Evolutionary conservation across 2,329 filamentous ascomycete species (phyloP), one percentile per base, ranked within the genome.

Genomic region (Arthroderma sp.): DNA sequence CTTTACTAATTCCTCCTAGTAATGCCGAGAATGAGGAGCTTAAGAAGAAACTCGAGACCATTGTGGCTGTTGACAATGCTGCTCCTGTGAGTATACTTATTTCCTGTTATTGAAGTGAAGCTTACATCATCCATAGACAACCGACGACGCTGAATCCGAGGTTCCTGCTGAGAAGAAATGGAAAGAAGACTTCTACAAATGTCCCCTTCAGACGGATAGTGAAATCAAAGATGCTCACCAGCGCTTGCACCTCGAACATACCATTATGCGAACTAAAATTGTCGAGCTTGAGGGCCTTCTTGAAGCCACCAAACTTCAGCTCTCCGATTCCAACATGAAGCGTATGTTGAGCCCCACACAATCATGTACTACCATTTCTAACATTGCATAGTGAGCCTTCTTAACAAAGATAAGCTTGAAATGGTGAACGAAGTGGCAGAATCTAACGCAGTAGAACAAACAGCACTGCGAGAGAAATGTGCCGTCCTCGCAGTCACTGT

Each of bases 201-300:
- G 55, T 23, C 19, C n/a, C 11, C 55, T 52, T 23, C n/a, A 56
- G 25, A 56, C 41, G 8, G 55, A 7, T 51, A 71, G 70, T 58
- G 70, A 72, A 47, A 68, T 55, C 25, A 41, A 33, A 33, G 19
- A 31, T 4, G 25, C 72, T 28, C 72, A 72, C 57, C 72, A 69
- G 68, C 73, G 71, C 59, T 51, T 74, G 49, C 73, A 72, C 58
- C 70, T 73, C 13, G 68, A 70, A 47, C 73, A 71, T 57, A 67
- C 70, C 2, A 62, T 63, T 4, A 59, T 68, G 33, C 67, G 71
- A 23, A 66, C 68, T 56, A 73, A 69, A 58, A 67, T 74, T 56
- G 69, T 70, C 19, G 71, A 72, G 41, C 62, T 68, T 19, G 71
- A 74, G 58, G 68, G 70, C 47, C 64, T 64, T 9, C 60, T 73